Evolutionary conservation across 2,329 filamentous ascomycete species (phyloP).

Genomic region (Monosporascus sp.): DNA sequence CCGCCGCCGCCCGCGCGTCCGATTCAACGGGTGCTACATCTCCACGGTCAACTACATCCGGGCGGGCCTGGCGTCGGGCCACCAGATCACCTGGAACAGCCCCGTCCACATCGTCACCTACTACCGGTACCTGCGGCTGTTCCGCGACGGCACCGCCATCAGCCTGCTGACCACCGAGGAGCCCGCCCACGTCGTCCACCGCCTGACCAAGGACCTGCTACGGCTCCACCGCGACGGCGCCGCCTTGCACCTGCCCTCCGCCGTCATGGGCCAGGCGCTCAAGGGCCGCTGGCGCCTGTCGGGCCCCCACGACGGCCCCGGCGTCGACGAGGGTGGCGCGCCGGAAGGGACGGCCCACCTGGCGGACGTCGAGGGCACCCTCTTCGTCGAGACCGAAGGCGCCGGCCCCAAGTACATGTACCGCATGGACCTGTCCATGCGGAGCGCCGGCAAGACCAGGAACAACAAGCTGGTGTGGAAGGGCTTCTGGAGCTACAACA

Average conservation of each 20-base stretch:
- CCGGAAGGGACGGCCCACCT: constrained; percentile 22
- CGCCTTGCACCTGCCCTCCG: constrained; percentile 37
- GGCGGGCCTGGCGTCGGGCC: constrained; percentile 66
- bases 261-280: constrained; percentile 64
- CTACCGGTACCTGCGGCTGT: constrained; percentile 94
- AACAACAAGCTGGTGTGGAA: constrained; percentile 90
- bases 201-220: constrained; percentile 69
- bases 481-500: constrained; percentile 87
- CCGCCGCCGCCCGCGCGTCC: constrained; percentile 74
- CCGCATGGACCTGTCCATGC: constrained; percentile 71
- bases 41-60: constrained; percentile 94
- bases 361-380: constrained; percentile 55
- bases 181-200: constrained; percentile 80
- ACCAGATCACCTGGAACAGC: constrained; percentile 68
- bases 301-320: constrained; percentile 27
- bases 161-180: constrained; percentile 77
- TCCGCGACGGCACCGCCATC: constrained; percentile 80
- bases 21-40: constrained; percentile 96
- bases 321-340: constrained; percentile 22
- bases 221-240: constrained; percentile 35
- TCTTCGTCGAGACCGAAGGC: constrained; percentile 85
- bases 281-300: constrained; percentile 50
- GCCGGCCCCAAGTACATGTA: constrained; percentile 75
- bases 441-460: constrained; percentile 57
- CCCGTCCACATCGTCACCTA: constrained; percentile 96